phyloP scores from a whole-genome alignment of 306 rosid species.

The Ziziphus jujuba region DNA sequence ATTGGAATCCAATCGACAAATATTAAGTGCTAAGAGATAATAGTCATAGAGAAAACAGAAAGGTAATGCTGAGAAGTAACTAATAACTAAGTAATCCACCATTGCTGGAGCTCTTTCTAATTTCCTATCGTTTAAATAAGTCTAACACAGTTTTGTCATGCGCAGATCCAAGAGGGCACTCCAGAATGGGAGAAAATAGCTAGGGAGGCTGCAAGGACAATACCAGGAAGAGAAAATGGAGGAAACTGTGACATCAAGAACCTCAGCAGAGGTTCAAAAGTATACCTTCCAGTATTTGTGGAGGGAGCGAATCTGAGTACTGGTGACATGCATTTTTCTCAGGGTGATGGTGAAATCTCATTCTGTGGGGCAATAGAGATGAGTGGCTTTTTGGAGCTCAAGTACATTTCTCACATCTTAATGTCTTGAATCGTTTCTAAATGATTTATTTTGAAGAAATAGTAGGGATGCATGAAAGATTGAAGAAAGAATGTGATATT shows the following conservation, averaged over 20 bases:
- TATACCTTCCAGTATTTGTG: conserved; percentile 84
- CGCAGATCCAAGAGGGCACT: conserved; percentile 59
- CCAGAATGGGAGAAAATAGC: conserved; percentile 83
- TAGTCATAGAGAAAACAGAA: background rate
- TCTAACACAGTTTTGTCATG: background rate
- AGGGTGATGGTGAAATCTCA: conserved; percentile 89
- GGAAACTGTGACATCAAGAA: conserved; percentile 96
- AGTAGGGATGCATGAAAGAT: background rate
- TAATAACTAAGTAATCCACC: no score
- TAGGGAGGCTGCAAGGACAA: conserved; percentile 85
- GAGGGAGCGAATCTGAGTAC: conserved; percentile 95
- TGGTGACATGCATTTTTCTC: conserved; percentile 94
- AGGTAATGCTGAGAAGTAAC: no score
- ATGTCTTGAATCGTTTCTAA: background rate
- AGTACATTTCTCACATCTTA: conserved; percentile 35
- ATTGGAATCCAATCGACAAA: background rate
- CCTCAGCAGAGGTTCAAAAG: conserved; percentile 80
- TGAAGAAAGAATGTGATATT: no score
- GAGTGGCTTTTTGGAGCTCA: conserved; percentile 96
- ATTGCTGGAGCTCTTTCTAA: no score
- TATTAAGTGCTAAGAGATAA: background rate
- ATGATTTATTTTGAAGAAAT: background rate
- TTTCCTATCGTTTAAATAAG: background rate
- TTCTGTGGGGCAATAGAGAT: conserved; percentile 96
- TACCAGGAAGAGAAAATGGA: conserved; percentile 97